Conservation (phyloP, 106 monocot genomes). For the Dendrobium huoshanense region DNA sequence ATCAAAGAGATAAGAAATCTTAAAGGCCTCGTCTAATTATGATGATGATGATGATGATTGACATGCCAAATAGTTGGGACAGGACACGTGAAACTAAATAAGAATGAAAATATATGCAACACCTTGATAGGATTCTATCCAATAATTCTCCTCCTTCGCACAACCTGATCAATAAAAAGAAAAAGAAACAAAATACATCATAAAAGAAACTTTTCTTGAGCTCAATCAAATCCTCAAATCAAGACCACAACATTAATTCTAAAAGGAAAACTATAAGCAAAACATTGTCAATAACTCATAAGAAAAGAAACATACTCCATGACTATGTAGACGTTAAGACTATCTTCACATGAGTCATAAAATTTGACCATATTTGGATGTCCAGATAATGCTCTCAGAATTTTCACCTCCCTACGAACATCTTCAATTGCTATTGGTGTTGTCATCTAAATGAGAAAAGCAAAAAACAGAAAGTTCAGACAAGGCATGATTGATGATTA, state of each 20-base stretch:
- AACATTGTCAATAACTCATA: neutral
- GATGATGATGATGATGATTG: too few species aligned
- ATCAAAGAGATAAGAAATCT: neutral
- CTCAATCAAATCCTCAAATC: neutral
- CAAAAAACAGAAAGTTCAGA: neutral
- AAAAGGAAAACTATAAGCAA: neutral
- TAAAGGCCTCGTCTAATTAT: neutral
- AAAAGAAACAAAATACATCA: neutral
- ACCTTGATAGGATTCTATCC: constrained; percentile 80
- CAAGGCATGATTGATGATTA: neutral
- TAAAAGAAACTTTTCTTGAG: neutral
- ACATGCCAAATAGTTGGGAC: neutral
- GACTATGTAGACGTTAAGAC: constrained; percentile 62
- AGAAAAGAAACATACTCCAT: constrained; percentile 59
- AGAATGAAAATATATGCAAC: constrained; percentile 5
- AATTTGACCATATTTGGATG: constrained; percentile 64
- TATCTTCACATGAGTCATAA: constrained; percentile 77
- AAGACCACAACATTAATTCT: neutral
- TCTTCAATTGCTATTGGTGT: constrained; percentile 85
- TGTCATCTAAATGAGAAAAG: constrained; percentile 46
- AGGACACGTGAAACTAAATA: neutral
- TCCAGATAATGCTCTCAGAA: constrained; percentile 57
- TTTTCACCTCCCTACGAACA: constrained; percentile 80
- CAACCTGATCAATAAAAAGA: constrained; percentile 32
- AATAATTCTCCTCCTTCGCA: constrained; percentile 81